A percentile compares a stretch with the other conserved stretches of the same genome.
phyloP scores from a whole-genome alignment of 257 asterid species.

The Fraxinus americana region DNA sequence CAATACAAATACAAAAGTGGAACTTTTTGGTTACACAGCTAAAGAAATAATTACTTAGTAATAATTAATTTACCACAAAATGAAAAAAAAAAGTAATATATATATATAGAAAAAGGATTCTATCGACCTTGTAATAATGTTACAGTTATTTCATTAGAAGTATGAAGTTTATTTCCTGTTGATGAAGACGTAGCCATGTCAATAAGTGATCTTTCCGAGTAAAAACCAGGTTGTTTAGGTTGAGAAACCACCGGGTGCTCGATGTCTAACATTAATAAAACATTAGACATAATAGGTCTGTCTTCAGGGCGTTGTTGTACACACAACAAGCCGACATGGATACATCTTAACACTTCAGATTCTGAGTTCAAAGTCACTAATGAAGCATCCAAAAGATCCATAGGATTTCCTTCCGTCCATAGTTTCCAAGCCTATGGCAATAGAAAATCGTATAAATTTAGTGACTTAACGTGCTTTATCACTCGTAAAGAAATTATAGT shows the following conservation, averaged over 20 bases:
- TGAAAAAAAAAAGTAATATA: not conserved
- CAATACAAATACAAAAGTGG: not conserved
- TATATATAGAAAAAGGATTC: not conserved
- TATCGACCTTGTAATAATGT: constrained; percentile 30
- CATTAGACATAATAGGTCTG: constrained; percentile 36
- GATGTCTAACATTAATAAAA: constrained; percentile 25
- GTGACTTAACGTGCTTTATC: not conserved
- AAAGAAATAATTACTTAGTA: no score
- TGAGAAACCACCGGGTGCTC: constrained; percentile 19
- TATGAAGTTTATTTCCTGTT: not conserved
- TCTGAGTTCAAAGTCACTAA: constrained; percentile 8
- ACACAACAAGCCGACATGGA: constrained; percentile 37
- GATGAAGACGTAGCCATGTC: constrained; percentile 21
- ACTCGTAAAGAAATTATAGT: not conserved
- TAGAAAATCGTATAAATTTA: not conserved
- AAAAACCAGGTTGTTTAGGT: constrained; percentile 36
- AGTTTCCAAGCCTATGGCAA: constrained; percentile 34
- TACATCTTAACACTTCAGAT: constrained; percentile 32
- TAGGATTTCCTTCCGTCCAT: constrained; percentile 38
- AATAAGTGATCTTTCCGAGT: constrained; percentile 17
- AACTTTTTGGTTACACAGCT: not conserved
- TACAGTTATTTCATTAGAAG: constrained; percentile 27
- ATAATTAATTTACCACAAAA: not conserved
- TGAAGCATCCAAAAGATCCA: constrained; percentile 28
- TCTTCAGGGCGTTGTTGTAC: constrained; percentile 37